phyloP scores from a whole-genome alignment of 495 filamentous ascomycete genomes.

The Penicillium alfredii region DNA sequence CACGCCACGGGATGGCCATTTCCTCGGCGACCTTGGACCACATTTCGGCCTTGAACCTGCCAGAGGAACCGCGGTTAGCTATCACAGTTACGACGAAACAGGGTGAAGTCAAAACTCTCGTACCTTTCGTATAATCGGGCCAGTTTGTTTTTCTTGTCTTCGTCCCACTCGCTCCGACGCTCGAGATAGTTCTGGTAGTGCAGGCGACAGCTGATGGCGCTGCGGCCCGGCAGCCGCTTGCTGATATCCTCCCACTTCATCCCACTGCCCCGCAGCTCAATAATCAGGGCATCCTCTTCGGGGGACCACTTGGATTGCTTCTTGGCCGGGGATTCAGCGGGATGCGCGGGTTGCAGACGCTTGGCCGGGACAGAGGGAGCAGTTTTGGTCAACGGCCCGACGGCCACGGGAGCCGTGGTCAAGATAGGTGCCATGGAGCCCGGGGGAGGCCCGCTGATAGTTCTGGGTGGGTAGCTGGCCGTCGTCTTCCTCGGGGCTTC shows the following conservation, averaged over 20 bases:
- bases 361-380: conserved; percentile 38
- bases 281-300: conserved; percentile 85
- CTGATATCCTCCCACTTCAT: conserved; percentile 99
- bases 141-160: conserved; percentile 94
- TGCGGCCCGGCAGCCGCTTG: conserved; percentile 79
- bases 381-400: conserved; percentile 28
- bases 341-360: conserved; percentile 45
- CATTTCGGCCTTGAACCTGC: conserved; percentile 94
- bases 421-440: conserved; percentile 27
- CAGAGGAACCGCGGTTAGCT: conserved; percentile 7
- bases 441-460: conserved; percentile 43
- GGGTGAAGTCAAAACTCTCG: neutral
- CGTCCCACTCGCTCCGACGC: conserved; percentile 84
- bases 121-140: conserved; percentile 95
- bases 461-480: conserved; percentile 44
- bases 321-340: conserved; percentile 72
- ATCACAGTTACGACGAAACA: neutral
- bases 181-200: conserved; percentile 98
- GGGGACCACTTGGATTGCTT: conserved; percentile 95
- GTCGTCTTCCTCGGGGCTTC: conserved; percentile 52
- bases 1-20: conserved; percentile 93
- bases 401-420: conserved; percentile 25
- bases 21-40: conserved; percentile 91
- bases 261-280: conserved; percentile 75
- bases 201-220: conserved; percentile 85